phyloP scores from a whole-genome alignment of 768 basidiomycete species.

The Rhodosporidiobolus sp. region DNA sequence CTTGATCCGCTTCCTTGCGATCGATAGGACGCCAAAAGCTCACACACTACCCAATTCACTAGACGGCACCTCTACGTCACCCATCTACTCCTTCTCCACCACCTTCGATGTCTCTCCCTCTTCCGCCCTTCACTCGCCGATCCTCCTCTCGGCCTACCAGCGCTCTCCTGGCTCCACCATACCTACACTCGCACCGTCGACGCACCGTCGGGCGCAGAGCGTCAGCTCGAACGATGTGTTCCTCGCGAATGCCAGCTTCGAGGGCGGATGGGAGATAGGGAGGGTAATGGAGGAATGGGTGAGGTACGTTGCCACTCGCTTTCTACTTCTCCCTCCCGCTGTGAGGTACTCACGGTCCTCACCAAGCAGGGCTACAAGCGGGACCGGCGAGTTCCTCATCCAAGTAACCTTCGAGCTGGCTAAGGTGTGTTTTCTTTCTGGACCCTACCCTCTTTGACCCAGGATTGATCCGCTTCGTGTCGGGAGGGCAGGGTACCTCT shows the following conservation, averaged over 20 bases:
- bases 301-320: conserved; percentile 60
- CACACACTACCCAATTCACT: no score
- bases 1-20: no score
- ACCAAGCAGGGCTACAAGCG: conserved; percentile 73
- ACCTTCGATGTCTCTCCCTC: conserved; percentile 87
- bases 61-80: conserved; percentile 71
- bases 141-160: conserved; percentile 86
- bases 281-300: conserved; percentile 44
- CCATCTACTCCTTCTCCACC: conserved; percentile 95
- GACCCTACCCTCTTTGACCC: not conserved
- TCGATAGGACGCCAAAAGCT: no score
- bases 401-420: conserved; percentile 82
- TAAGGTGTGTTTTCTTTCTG: conserved; percentile 51
- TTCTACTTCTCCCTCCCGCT: conserved; percentile 29
- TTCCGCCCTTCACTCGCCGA: conserved; percentile 69
- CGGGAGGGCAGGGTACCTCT: conserved; percentile 54
- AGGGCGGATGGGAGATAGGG: no score
- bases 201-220: conserved; percentile 58
- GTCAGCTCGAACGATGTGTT: conserved; percentile 95
- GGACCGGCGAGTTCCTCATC: conserved; percentile 82
- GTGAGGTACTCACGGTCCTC: conserved; percentile 51
- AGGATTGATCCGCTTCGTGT: not conserved
- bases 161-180: conserved; percentile 54
- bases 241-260: conserved; percentile 48
- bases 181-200: conserved; percentile 51